These are phyloP conservation scores for Chlorencoelia australis DNA, from an alignment of 2,329 filamentous ascomycete species.

Conservation along the genomic window DNA sequence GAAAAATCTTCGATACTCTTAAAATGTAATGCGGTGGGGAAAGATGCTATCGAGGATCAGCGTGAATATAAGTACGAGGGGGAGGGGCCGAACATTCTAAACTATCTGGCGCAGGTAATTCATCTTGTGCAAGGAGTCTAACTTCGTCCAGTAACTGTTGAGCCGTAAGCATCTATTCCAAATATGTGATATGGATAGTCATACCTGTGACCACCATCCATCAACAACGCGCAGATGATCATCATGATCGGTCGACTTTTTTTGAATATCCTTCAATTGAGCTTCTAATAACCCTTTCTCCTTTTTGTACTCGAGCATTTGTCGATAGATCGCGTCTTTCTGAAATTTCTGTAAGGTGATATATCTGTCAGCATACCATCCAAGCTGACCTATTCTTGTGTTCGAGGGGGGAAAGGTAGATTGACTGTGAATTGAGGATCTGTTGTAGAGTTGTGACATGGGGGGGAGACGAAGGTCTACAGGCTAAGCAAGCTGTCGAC, in stretches of 20 bases:
- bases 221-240: slow-evolving; percentile 87
- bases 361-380: slow-evolving; percentile 29
- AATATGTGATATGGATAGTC: slow-evolving; percentile 21
- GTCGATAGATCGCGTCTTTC: slow-evolving; percentile 93
- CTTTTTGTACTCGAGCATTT: slow-evolving; percentile 97
- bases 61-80: too few relatives aligned
- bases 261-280: slow-evolving; percentile 70
- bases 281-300: slow-evolving; percentile 74
- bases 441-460: slow-evolving; percentile 16
- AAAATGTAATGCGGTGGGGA: slow-evolving; percentile 49
- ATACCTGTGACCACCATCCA: slow-evolving; percentile 87
- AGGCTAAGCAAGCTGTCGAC: slow-evolving; percentile 32
- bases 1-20: slow-evolving; percentile 65
- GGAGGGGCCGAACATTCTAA: slow-evolving; percentile 6
- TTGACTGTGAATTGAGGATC: slow-evolving; percentile 6
- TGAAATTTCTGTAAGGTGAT: slow-evolving; percentile 58
- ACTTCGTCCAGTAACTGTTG: slow-evolving; percentile 53
- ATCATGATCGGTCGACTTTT: slow-evolving; percentile 73
- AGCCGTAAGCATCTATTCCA: slow-evolving; percentile 10
- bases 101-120: slow-evolving; percentile 33
- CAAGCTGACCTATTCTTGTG: slow-evolving; percentile 28
- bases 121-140: slow-evolving; percentile 45
- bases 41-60: slow-evolving; percentile 37
- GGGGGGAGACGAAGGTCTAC: slow-evolving; percentile 25
- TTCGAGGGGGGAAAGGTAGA: slow-evolving; percentile 10